Evolutionary conservation across 768 basidiomycete species (phyloP), one percentile per base, ranked within the genome.

Genomic region (Russula vinacea): DNA sequence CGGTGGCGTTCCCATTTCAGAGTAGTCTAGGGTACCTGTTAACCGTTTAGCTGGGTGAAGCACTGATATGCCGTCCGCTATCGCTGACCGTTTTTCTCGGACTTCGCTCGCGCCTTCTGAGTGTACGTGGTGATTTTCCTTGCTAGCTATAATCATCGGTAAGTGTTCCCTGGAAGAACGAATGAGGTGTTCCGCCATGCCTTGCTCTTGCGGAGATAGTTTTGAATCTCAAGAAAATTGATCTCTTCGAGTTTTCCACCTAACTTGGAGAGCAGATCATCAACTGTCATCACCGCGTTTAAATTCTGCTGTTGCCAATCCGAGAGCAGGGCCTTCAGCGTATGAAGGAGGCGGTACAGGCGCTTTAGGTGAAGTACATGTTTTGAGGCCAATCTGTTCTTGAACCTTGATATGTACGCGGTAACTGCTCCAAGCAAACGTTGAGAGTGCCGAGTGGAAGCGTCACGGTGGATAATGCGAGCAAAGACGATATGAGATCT

Each of bases 401-500:
- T 84, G 73, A 97, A 98, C 57, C 85, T 86, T 5, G 82, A 74
- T 11, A 93, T 79, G 75, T 98, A 98, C 33, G 79, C 79, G 29
- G 81, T 80, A 97, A 85, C 76, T 98, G 95, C 26, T 80, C 78
- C 5, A 90, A 76, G 0, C 93, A 90, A 3, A 78, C 79, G 1
- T 76, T 71, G 17, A 98, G 78, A 10, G 79, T 84, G 1, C 74
- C 65, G 14, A 81, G 79, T 5, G 88, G 79, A 3, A 98, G 77
- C 5, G 81, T 77, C 32, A 84, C 79, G 2, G 90, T 90, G 60
- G 96, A 92, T 35, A 97, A 79, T 1, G 92, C 90, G 10, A 99
- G 83, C 2, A 99, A 78, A 0, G 94, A 93, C 22, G 94, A 87
- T 70, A 95, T 93, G 55, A 97, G 76, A 74, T 97, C 93, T 95